A percentile compares a stretch with the other conserved stretches of the same genome.
Evolutionary conservation across 192 early-diverging fungal species (phyloP).

Genomic region (Pilaira anomala): DNA sequence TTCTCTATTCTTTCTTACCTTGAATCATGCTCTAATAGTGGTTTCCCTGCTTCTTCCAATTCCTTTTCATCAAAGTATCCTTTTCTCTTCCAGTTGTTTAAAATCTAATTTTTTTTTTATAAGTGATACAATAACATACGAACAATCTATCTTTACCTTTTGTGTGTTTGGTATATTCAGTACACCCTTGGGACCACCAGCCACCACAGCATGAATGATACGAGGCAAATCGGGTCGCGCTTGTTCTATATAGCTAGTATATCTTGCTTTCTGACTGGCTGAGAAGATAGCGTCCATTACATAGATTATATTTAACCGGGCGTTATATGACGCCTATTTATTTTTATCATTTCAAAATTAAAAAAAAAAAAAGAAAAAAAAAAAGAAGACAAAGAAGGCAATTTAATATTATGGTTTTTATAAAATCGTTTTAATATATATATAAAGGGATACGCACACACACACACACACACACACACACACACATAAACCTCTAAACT

Average conservation of each 20-base stretch:
- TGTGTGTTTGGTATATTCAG: conserved; percentile 51
- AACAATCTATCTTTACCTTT: conserved; percentile 36
- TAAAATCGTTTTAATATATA: too few species aligned
- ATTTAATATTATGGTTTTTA: conserved; percentile 3
- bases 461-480: too few species aligned
- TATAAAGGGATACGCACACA: too few species aligned
- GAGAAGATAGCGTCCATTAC: conserved; percentile 53
- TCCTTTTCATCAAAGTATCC: conserved; percentile 25
- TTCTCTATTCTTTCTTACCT: conserved; percentile 29
- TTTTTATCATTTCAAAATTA: not conserved
- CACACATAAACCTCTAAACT: too few species aligned
- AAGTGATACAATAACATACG: not conserved
- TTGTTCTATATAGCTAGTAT: conserved; percentile 48
- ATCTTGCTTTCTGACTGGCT: conserved; percentile 42
- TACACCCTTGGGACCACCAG: conserved; percentile 45
- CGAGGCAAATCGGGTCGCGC: conserved; percentile 40
- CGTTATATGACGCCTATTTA: conserved; percentile 45
- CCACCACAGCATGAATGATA: conserved; percentile 43
- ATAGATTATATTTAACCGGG: conserved; percentile 56
- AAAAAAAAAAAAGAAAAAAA: not conserved
- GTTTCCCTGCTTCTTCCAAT: conserved; percentile 40
- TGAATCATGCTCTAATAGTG: conserved; percentile 35
- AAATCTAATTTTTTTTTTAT: conserved; percentile 12
- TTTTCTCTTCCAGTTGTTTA: conserved; percentile 37
- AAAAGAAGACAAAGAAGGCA: not conserved